Base-by-base conservation (phyloP, 345 rosid species). In the Acer saccharum region DNA sequence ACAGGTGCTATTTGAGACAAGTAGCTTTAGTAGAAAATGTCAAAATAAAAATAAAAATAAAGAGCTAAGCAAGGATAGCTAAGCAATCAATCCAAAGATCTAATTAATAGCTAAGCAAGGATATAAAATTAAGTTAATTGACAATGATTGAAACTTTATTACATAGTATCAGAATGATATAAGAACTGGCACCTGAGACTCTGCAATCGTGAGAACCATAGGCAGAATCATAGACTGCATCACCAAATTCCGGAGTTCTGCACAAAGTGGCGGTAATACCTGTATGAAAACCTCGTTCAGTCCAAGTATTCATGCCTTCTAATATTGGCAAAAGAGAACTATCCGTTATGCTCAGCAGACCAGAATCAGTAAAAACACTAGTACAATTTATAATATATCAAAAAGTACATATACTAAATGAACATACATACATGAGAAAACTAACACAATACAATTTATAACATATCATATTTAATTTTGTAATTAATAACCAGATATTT, bases 251-350 rank as follows among this genome's bases (percentile, higher is more conserved):
- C 99, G 88, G 80, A 96, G 97, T 83, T 96, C 99, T 20, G 95
- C 98, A 90, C 98, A 96, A 65, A 96, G 92, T 57, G 98, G 99
- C 10, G 99, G 99, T 79, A 96, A 95, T 35, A 96, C 98, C 99
- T 96, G 84, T 84, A 82, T 32, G 71, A 84, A 80, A 81, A 65
- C n/a, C 43, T 68, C 27, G 16, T 61, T 81, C 50, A 71, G 55
- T 48, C 73, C 77, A 74, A 72, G 43, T 57, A n/a, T 62, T 64
- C 77, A 62, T 54, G 32, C 46, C 1, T 27, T 10, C 6, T 5
- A 27, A 25, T 41, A 23, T 44, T 25, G 41, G 65, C 7, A 57
- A 78, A 65, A 14, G 54, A 41, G 27, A 62, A 44, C 17, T 25
- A 71, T 52, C 14, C 69, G 39, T 50, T 11, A 72, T 2, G 74